phyloP scores from a whole-genome alignment of 768 basidiomycete species.

The Boletus patriciae region DNA sequence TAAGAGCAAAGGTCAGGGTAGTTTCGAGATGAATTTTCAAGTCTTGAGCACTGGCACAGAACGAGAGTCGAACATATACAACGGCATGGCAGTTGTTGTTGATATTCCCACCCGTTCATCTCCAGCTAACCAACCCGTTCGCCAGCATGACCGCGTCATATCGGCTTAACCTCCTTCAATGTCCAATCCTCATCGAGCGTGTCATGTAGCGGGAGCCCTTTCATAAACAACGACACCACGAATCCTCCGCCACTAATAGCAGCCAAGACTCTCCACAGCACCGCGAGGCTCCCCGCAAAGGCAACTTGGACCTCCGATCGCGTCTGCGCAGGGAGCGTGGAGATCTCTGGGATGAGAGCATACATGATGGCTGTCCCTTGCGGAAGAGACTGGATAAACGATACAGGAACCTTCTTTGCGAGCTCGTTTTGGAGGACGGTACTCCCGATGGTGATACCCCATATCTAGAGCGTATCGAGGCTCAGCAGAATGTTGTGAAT shows the following conservation, averaged over 20 bases:
- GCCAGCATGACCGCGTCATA: neutral
- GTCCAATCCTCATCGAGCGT: neutral
- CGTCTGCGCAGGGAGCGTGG: slow-evolving; percentile 35
- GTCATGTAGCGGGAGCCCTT: neutral
- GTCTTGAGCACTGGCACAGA: neutral
- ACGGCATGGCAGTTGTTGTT: too few relatives aligned
- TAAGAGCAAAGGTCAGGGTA: too few relatives aligned
- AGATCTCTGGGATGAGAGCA: slow-evolving; percentile 45
- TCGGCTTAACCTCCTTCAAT: neutral
- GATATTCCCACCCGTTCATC: neutral
- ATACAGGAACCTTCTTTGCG: slow-evolving; percentile 38
- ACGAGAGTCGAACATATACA: too few relatives aligned
- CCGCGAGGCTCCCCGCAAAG: slow-evolving; percentile 40
- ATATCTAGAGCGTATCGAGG: slow-evolving; percentile 32
- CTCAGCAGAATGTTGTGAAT: neutral
- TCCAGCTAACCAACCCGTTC: neutral
- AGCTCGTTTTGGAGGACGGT: slow-evolving; percentile 53
- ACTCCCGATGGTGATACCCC: slow-evolving; percentile 50
- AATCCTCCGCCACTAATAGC: slow-evolving; percentile 29
- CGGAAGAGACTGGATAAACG: slow-evolving; percentile 37
- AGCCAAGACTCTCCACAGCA: slow-evolving; percentile 45
- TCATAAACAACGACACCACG: slow-evolving; percentile 2
- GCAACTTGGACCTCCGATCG: slow-evolving; percentile 38
- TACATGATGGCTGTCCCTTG: slow-evolving; percentile 43
- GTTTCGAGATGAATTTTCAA: neutral